Evolutionary conservation across 495 filamentous ascomycete genomes (phyloP).

Genomic region (Monascus purpureus): DNA sequence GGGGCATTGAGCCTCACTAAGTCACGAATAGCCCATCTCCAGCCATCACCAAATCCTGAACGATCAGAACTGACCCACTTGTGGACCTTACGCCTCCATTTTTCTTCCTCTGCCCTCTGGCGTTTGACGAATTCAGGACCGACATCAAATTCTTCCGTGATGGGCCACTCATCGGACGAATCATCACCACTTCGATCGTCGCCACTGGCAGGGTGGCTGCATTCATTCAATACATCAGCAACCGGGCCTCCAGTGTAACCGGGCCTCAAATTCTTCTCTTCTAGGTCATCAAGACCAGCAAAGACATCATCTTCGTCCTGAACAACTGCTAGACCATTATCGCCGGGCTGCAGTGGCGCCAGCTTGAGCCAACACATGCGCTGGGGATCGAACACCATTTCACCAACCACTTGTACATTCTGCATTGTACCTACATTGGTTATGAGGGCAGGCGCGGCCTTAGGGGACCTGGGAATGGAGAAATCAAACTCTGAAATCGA

Average conservation of each 20-base stretch:
- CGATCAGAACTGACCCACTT: slow-evolving; percentile 50
- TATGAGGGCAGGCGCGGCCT: slow-evolving; percentile 82
- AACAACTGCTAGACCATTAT: slow-evolving; percentile 12
- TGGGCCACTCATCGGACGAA: slow-evolving; percentile 58
- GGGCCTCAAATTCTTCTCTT: slow-evolving; percentile 44
- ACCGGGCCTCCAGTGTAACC: slow-evolving; percentile 23
- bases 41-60: slow-evolving; percentile 25
- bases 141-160: slow-evolving; percentile 94
- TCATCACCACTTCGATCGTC: slow-evolving; percentile 40
- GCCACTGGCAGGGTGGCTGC: slow-evolving; percentile 21
- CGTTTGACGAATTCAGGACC: slow-evolving; percentile 85
- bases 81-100: slow-evolving; percentile 73
- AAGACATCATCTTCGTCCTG: slow-evolving; percentile 62
- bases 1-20: slow-evolving; percentile 18
- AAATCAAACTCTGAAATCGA: slow-evolving; percentile 60
- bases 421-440: slow-evolving; percentile 61
- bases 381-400: slow-evolving; percentile 94
- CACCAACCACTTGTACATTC: slow-evolving; percentile 79
- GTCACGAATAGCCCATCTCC: slow-evolving; percentile 44
- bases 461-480: slow-evolving; percentile 33
- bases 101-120: slow-evolving; percentile 79
- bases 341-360: slow-evolving; percentile 24
- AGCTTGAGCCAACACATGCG: slow-evolving; percentile 92
- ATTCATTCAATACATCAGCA: slow-evolving; percentile 15
- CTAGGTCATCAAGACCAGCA: slow-evolving; percentile 56